Base-by-base conservation (phyloP, 768 basidiomycete species). In the Boletus coccyginus region DNA sequence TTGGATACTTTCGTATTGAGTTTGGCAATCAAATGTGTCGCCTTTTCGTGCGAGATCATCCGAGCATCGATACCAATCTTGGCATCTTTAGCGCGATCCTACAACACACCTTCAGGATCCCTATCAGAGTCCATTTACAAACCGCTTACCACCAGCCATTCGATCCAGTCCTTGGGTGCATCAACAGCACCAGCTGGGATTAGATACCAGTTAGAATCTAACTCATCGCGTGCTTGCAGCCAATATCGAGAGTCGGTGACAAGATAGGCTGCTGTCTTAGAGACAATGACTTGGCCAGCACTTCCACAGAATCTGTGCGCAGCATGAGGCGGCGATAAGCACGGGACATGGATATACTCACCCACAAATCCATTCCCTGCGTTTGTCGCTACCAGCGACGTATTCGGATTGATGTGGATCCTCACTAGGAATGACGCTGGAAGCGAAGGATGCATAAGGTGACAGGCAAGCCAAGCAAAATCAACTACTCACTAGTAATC, bases 381-480 rank as follows among this genome's bases (percentile, higher is more conserved):
- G 82, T 68, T 87, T 88, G 70, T 94, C 92, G 55, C 84, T 82
- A 8, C 78, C 69, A 17, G 89, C 82, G 27, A 92, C 87, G 57
- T 91, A 92, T 70, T 94, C 92, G 0, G 90, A 91, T 50, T 83
- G 82, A 66, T 94, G 92, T 7, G 90, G 86, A 65, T 94, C 92
- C 70, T 90, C 89, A 36, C 80, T 84, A 3, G 90, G 90, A 46
- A 93, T 70, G 60, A 92, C 70, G 63, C 90, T 93, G 48, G n/a
- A 61, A 38, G 52, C 41, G 42, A 52, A 48, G 13, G 53, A n/a
- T 35, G 53, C 41, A 44, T 43, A 42, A 64, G 56, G 32, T 44
- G 52, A 51, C 54, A 52, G 33, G 9, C 31, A 33, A n/a, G 38
- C 17, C 38, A 33, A 52, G 55, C 41, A 46, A 31, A 40, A 19